These are phyloP conservation scores for Leishmania amazonensis DNA, from an alignment of 208 protist genomes.

Conservation along the genomic window DNA sequence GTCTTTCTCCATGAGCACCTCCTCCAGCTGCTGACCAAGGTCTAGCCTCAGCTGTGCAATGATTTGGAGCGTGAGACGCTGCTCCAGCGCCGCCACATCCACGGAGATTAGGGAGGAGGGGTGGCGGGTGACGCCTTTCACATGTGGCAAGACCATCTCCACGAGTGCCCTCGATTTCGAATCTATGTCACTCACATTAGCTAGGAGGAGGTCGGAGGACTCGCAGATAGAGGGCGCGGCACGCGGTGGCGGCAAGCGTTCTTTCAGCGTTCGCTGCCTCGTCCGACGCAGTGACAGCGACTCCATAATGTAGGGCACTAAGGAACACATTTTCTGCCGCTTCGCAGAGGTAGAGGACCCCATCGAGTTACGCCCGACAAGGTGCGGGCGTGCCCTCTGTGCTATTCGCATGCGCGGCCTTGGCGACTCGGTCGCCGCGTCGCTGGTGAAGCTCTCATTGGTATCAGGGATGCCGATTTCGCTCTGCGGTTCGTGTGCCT, in stretches of 20 bases:
- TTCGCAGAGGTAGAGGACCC: not conserved
- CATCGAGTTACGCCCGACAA: conserved; percentile 7
- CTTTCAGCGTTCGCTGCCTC: not conserved
- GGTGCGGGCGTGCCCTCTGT: conserved; percentile 7
- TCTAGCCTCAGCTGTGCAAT: conserved; percentile 51
- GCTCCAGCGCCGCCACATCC: conserved; percentile 28
- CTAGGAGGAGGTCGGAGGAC: not conserved
- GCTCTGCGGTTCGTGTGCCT: not conserved
- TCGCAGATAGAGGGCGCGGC: not conserved
- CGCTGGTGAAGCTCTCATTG: not conserved
- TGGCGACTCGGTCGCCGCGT: not conserved
- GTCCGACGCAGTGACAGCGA: not conserved
- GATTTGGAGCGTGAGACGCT: conserved; percentile 34
- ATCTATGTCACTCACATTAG: not conserved
- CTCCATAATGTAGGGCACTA: not conserved
- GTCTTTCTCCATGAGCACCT: conserved; percentile 53
- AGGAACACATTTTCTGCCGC: not conserved
- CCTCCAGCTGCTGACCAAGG: conserved; percentile 37
- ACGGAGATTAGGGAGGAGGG: not conserved
- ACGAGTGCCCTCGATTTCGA: not conserved
- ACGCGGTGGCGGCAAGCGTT: not conserved
- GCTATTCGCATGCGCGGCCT: not conserved
- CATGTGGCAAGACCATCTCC: not conserved
- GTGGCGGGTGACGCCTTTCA: conserved; percentile 1
- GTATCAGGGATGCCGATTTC: not conserved